Evolutionary conservation across 768 basidiomycete genomes (phyloP).

Genomic region (Leccinum boreale): DNA sequence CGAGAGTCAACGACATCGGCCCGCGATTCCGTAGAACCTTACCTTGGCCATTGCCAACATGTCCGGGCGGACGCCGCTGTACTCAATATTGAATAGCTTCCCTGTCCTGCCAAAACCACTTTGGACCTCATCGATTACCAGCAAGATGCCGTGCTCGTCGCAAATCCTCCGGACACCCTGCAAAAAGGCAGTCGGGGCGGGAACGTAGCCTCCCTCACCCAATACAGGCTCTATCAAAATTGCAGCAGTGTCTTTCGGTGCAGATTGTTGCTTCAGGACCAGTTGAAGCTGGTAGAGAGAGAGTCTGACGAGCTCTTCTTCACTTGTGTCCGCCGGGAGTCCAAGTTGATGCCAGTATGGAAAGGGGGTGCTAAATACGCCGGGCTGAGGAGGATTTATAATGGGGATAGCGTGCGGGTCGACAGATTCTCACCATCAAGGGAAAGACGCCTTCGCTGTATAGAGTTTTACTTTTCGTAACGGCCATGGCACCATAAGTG

Average conservation of each 20-base stretch:
- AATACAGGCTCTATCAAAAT: conserved; percentile 91
- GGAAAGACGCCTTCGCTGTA: conserved; percentile 80
- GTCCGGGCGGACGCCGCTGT: conserved; percentile 84
- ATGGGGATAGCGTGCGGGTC: neutral
- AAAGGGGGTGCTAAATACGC: conserved; percentile 76
- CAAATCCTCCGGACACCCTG: conserved; percentile 80
- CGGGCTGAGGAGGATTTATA: conserved; percentile 51
- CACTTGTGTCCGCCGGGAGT: conserved; percentile 50
- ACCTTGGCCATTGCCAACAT: conserved; percentile 89
- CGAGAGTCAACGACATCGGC: conserved; percentile 6
- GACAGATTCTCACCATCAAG: conserved; percentile 61
- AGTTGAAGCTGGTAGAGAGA: conserved; percentile 83
- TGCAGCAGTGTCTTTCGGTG: conserved; percentile 87
- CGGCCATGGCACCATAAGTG: conserved; percentile 88
- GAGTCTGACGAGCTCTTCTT: conserved; percentile 53
- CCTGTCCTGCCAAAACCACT: conserved; percentile 89
- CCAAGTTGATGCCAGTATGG: conserved; percentile 92
- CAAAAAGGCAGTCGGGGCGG: conserved; percentile 78
- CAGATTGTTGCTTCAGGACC: conserved; percentile 73
- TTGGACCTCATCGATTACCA: conserved; percentile 88
- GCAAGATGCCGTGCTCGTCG: conserved; percentile 78
- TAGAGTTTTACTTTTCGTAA: conserved; percentile 92
- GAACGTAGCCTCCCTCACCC: conserved; percentile 95
- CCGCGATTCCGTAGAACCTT: neutral
- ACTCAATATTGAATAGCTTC: conserved; percentile 74